Conservation (phyloP, 2,329 filamentous ascomycete species). For the Pseudocercospora pini-densiflorae region DNA sequence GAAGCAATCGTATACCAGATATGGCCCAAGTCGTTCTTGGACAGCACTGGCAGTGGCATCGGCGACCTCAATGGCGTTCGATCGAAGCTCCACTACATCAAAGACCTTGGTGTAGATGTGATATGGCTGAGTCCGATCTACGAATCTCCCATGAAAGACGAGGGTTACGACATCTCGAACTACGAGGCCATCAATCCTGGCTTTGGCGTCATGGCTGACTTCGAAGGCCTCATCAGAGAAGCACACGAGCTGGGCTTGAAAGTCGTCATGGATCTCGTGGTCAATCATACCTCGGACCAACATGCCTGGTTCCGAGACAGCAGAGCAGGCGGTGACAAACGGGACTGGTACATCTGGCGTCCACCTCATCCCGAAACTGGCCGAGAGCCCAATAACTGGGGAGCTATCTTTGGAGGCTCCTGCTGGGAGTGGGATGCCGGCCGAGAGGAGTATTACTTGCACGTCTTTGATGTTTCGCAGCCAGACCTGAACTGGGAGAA, state of each 20-base stretch:
- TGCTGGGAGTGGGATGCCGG: slow-evolving; percentile 51
- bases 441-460: slow-evolving; percentile 51
- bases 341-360: slow-evolving; percentile 70
- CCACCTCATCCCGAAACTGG: slow-evolving; percentile 53
- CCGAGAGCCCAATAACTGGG: slow-evolving; percentile 59
- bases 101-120: too few species aligned
- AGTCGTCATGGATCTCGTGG: slow-evolving; percentile 50
- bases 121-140: slow-evolving; percentile 55
- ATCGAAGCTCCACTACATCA: too few species aligned
- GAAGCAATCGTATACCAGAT: too few species aligned
- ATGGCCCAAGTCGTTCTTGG: too few species aligned
- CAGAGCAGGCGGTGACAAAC: slow-evolving; percentile 55
- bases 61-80: too few species aligned
- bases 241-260: slow-evolving; percentile 52
- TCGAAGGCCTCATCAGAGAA: slow-evolving; percentile 48
- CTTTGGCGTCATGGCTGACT: slow-evolving; percentile 51
- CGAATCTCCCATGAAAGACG: slow-evolving; percentile 51
- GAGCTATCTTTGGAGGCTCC: slow-evolving; percentile 42
- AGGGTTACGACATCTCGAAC: slow-evolving; percentile 57
- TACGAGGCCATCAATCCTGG: slow-evolving; percentile 51
- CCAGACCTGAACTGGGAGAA: slow-evolving; percentile 55
- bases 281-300: slow-evolving; percentile 43
- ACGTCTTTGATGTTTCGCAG: slow-evolving; percentile 50
- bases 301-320: slow-evolving; percentile 63
- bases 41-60: too few species aligned